These are phyloP conservation scores for Chytriomyces hyalinus DNA, from an alignment of 192 early-diverging fungal species.

Conservation along the genomic window DNA sequence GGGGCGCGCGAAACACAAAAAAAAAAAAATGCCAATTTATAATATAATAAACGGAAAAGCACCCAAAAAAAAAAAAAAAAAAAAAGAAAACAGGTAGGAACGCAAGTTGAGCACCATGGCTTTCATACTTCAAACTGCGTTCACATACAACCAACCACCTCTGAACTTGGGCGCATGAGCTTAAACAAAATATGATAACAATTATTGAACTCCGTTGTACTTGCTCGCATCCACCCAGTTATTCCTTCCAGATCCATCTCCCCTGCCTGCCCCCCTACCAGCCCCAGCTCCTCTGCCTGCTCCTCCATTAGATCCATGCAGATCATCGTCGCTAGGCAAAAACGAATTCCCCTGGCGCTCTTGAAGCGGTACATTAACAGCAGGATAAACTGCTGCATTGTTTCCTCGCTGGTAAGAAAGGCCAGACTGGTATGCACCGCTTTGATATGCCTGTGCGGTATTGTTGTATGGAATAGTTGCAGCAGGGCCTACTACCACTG, in stretches of 20 bases:
- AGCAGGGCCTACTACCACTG: slow-evolving; percentile 12
- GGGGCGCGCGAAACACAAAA: too few species aligned
- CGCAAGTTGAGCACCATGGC: too few species aligned
- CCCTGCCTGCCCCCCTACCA: neutral
- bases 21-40: too few species aligned
- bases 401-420: neutral
- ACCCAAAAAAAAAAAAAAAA: neutral
- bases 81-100: neutral
- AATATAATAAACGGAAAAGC: too few species aligned
- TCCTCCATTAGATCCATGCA: neutral
- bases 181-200: neutral
- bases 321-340: neutral
- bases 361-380: too few species aligned
- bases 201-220: slow-evolving; percentile 31
- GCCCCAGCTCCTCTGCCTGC: neutral
- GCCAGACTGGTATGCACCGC: neutral
- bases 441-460: neutral
- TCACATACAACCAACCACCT: too few species aligned
- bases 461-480: neutral
- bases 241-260: slow-evolving; percentile 2
- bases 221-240: slow-evolving; percentile 32
- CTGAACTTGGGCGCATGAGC: too few species aligned
- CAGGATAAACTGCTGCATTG: neutral
- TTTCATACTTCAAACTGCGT: too few species aligned
- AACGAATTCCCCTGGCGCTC: neutral